These are phyloP conservation scores for Teunomyces tritomae DNA, from an alignment of 805 yeast species.

Conservation along the genomic window DNA sequence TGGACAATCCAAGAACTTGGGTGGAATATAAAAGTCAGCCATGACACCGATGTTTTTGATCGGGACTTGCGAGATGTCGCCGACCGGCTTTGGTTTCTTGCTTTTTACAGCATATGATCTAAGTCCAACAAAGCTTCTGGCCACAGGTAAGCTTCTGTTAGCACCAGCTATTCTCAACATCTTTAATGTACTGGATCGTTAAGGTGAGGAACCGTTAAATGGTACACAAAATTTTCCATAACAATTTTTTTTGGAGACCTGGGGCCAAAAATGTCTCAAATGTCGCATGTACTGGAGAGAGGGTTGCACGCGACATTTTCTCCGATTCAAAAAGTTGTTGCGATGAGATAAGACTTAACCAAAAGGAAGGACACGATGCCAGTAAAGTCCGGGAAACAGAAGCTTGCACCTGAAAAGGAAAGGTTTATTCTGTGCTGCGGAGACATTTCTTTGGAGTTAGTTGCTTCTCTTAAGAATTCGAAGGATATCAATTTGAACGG, in stretches of 20 bases:
- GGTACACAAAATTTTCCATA: not conserved
- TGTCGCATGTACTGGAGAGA: not conserved
- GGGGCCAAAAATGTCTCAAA: not conserved
- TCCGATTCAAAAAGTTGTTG: slow-evolving; percentile 6
- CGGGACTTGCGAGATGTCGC: slow-evolving; percentile 39
- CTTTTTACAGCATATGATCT: slow-evolving; percentile 4
- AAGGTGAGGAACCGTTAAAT: not conserved
- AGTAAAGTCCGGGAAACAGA: slow-evolving; percentile 43
- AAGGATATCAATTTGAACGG: slow-evolving; percentile 89
- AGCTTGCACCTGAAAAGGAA: slow-evolving; percentile 87
- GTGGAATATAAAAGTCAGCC: slow-evolving; percentile 45
- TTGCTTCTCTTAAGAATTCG: slow-evolving; percentile 67
- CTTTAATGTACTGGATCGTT: too few relatives aligned
- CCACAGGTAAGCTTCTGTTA: not conserved
- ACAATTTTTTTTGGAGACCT: not conserved
- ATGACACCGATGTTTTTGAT: slow-evolving; percentile 38
- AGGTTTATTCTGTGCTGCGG: slow-evolving; percentile 90
- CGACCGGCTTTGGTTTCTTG: slow-evolving; percentile 10
- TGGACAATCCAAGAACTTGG: slow-evolving; percentile 21
- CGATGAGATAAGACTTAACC: slow-evolving; percentile 12
- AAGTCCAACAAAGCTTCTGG: not conserved
- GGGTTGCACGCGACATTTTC: not conserved
- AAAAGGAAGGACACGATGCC: not conserved
- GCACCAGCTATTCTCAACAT: slow-evolving; percentile 1
- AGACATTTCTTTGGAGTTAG: slow-evolving; percentile 84